These are phyloP conservation scores for Fusarium piperis DNA, from an alignment of 2,329 filamentous ascomycete species.

Conservation along the genomic window DNA sequence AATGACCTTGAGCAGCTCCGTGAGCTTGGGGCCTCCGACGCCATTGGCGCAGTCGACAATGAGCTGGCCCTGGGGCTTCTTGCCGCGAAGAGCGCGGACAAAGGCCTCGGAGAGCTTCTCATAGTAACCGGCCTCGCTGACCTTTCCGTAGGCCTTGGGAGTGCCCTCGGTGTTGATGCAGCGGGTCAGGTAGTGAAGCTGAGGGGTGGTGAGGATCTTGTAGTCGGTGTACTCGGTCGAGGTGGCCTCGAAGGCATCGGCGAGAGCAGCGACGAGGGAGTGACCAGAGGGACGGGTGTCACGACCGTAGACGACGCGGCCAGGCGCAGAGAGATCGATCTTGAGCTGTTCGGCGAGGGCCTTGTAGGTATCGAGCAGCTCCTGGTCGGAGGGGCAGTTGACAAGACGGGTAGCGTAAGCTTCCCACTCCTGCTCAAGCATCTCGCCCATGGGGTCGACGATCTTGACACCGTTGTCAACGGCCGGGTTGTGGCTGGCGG, in stretches of 20 bases:
- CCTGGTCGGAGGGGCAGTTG: slow-evolving; percentile 80
- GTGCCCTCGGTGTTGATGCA: slow-evolving; percentile 94
- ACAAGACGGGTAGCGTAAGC: slow-evolving; percentile 86
- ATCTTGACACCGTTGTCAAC: slow-evolving; percentile 94
- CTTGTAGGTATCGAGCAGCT: slow-evolving; percentile 79
- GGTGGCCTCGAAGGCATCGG: slow-evolving; percentile 81
- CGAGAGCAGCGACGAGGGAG: slow-evolving; percentile 80
- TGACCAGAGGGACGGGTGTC: slow-evolving; percentile 95
- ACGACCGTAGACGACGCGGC: slow-evolving; percentile 87
- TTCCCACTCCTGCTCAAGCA: slow-evolving; percentile 98
- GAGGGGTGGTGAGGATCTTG: slow-evolving; percentile 94
- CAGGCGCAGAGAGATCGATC: slow-evolving; percentile 75
- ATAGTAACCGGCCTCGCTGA: slow-evolving; percentile 93
- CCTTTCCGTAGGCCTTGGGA: slow-evolving; percentile 85
- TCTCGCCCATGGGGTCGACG: slow-evolving; percentile 97
- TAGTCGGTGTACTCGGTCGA: slow-evolving; percentile 81
- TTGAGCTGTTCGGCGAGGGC: slow-evolving; percentile 79
- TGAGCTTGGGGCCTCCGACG: slow-evolving; percentile 91
- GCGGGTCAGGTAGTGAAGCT: slow-evolving; percentile 95
- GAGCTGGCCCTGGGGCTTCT: slow-evolving; percentile 77
- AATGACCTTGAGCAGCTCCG: slow-evolving; percentile 85
- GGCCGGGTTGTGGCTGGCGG: slow-evolving; percentile 90
- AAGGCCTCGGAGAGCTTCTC: slow-evolving; percentile 90
- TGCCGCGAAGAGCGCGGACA: slow-evolving; percentile 80
- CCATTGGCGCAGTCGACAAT: slow-evolving; percentile 97